Conservation (phyloP, 2,329 filamentous ascomycete species). For the Aspergillus brunneoviolaceus region DNA sequence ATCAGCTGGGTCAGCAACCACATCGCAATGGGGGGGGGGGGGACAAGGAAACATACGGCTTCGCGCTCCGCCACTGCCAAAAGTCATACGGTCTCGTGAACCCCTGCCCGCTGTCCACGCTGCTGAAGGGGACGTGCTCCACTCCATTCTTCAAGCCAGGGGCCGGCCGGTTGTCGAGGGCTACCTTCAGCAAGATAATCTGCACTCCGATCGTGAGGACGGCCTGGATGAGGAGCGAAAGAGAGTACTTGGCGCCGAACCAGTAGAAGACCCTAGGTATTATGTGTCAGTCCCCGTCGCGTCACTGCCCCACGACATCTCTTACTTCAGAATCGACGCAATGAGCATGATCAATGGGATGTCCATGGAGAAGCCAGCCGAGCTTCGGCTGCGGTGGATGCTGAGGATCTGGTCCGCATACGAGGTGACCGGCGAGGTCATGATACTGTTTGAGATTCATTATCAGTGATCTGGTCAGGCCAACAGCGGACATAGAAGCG, state of each 20-base stretch:
- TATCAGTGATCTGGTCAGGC: not conserved
- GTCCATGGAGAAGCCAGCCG: slow-evolving; percentile 65
- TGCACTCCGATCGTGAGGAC: slow-evolving; percentile 61
- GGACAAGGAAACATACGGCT: slow-evolving; percentile 45
- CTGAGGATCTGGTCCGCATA: slow-evolving; percentile 67
- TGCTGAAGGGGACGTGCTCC: slow-evolving; percentile 44
- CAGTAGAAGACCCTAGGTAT: slow-evolving; percentile 60
- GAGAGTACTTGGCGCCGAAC: slow-evolving; percentile 62
- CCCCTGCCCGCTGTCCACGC: slow-evolving; percentile 20
- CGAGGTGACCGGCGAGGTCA: slow-evolving; percentile 63
- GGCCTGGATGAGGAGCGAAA: slow-evolving; percentile 60
- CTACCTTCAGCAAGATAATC: slow-evolving; percentile 59
- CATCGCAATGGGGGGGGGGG: not conserved
- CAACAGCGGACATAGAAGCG: slow-evolving; percentile 7
- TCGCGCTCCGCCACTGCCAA: slow-evolving; percentile 61
- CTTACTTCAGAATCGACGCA: slow-evolving; percentile 62
- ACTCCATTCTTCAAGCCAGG: slow-evolving; percentile 39
- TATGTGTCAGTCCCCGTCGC: slow-evolving; percentile 3
- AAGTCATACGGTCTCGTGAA: slow-evolving; percentile 58
- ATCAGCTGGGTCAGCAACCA: slow-evolving; percentile 9
- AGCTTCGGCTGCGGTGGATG: slow-evolving; percentile 60
- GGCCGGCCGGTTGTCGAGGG: slow-evolving; percentile 56
- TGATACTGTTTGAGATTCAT: slow-evolving; percentile 46
- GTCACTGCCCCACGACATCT: not conserved
- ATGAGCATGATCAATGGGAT: slow-evolving; percentile 68